Evolutionary conservation across 805 yeast species (phyloP), one percentile per base, ranked within the genome.

Genomic region (Wickerhamomyces hampshirensis): DNA sequence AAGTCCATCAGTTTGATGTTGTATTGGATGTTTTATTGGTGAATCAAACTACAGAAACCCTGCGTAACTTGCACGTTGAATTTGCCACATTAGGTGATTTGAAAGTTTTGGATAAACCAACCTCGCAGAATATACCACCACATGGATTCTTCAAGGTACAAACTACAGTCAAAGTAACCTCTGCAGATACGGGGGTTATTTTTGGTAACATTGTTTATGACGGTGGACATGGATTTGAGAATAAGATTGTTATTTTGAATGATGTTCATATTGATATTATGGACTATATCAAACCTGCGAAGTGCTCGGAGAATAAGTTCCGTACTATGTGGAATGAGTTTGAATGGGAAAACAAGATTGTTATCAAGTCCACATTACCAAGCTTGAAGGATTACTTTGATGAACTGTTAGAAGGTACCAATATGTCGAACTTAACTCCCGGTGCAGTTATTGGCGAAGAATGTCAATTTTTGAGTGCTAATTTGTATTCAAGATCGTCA

Each of bases 291-390:
- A 87, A 86, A 59, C 97, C 98, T 15, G 93, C 95, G n/a, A 73
- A 75, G 17, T 85, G 95, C 60, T 68, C 88, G 12, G 98, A 91
- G 63, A 77, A 80, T 30, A 83, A 77, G 49, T 93, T 93, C 84
- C 84, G 98, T 56, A 75, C 80, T 53, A 91, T 89, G 98, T 93
- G 99, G 99, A 87, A 88, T 59, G 97, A 89, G 60, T 93, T 94
- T 58, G 99, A 93, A 66, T 93, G 98, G 98, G 98, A 93, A 64
- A 93, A 93, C 69, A 93, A 93, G 69, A 89, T 93, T 50, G 84
- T 89, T 42, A 84, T 93, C 58, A 80, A 82, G 48, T 77, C 94
- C 2, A 72, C 69, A 36, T 68, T 80, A 45, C 60, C 73, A 23
- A 65, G 85, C 2, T 71, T 94, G 55, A 80, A 81, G 55, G 84